Percentiles rank a stretch among this genome's conserved stretches.
These are phyloP conservation scores for Monosporozyma servazzii DNA, from an alignment of 805 yeast species.

Conservation along the genomic window DNA sequence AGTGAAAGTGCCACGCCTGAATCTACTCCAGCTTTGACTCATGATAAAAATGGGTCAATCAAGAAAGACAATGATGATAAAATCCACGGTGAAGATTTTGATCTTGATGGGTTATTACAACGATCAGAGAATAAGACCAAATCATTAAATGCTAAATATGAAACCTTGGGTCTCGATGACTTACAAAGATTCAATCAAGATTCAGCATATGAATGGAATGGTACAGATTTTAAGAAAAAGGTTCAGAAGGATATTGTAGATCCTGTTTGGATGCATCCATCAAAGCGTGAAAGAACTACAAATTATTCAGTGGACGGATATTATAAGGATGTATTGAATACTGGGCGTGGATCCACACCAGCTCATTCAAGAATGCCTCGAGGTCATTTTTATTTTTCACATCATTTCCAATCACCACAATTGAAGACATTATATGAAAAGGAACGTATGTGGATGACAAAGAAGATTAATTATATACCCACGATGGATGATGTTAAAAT, in stretches of 20 bases:
- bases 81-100: slow-evolving; percentile 33
- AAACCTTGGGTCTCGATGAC: slow-evolving; percentile 64
- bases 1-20: slow-evolving; percentile 11
- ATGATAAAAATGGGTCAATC: slow-evolving; percentile 13
- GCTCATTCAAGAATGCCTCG: slow-evolving; percentile 77
- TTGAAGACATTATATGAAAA: slow-evolving; percentile 67
- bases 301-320: slow-evolving; percentile 84
- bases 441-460: slow-evolving; percentile 70
- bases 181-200: slow-evolving; percentile 66
- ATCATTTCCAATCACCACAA: slow-evolving; percentile 81
- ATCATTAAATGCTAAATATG: slow-evolving; percentile 53
- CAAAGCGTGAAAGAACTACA: slow-evolving; percentile 75
- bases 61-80: not conserved
- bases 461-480: slow-evolving; percentile 59
- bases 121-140: slow-evolving; percentile 57
- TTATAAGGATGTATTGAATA: slow-evolving; percentile 70
- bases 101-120: slow-evolving; percentile 50
- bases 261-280: slow-evolving; percentile 73
- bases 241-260: slow-evolving; percentile 39
- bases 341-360: slow-evolving; percentile 47
- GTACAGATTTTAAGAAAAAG: slow-evolving; percentile 65
- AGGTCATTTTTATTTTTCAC: slow-evolving; percentile 74
- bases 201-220: slow-evolving; percentile 82
- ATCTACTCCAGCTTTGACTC: slow-evolving; percentile 20
- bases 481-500: slow-evolving; percentile 45